These are phyloP conservation scores for Wickerhamiella infanticola DNA, from an alignment of 1,139 yeast species.

Conservation along the genomic window DNA sequence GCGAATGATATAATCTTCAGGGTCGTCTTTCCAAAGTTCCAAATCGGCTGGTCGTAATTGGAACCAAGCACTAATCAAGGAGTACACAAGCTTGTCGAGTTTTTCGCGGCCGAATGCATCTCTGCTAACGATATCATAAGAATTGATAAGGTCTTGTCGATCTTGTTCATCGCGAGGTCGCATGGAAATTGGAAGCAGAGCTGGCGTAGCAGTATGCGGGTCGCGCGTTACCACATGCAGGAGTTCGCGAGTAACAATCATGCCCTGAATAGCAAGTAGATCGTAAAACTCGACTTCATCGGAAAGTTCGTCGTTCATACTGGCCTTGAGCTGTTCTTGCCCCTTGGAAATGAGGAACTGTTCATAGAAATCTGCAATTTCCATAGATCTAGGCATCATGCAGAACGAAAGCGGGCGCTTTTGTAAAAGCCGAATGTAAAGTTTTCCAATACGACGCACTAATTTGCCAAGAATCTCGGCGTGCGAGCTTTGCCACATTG, in stretches of 20 bases:
- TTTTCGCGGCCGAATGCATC: conserved; percentile 42
- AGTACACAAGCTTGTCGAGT: conserved; percentile 26
- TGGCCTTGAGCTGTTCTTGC: background rate
- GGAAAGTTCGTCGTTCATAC: conserved; percentile 14
- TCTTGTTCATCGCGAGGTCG: conserved; percentile 42
- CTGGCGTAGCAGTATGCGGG: conserved; percentile 35
- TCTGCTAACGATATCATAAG: conserved; percentile 36
- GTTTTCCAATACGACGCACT: conserved; percentile 59
- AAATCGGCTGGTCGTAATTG: conserved; percentile 59
- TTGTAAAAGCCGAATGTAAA: conserved; percentile 42
- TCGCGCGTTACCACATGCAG: conserved; percentile 47
- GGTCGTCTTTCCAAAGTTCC: conserved; percentile 68
- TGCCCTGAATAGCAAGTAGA: conserved; percentile 52
- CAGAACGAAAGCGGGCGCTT: conserved; percentile 59
- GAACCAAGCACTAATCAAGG: conserved; percentile 52
- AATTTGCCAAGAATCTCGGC: conserved; percentile 52
- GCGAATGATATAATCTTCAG: conserved; percentile 86
- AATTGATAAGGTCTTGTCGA: conserved; percentile 41
- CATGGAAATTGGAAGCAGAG: conserved; percentile 27
- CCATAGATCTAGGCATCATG: conserved; percentile 46
- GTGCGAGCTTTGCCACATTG: conserved; percentile 37
- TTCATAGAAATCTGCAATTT: conserved; percentile 48
- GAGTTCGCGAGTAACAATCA: conserved; percentile 48
- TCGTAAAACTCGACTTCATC: conserved; percentile 59
- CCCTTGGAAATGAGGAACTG: conserved; percentile 5